phyloP scores from a whole-genome alignment of 2,329 filamentous ascomycete genomes.

The Fusarium stilboides region DNA sequence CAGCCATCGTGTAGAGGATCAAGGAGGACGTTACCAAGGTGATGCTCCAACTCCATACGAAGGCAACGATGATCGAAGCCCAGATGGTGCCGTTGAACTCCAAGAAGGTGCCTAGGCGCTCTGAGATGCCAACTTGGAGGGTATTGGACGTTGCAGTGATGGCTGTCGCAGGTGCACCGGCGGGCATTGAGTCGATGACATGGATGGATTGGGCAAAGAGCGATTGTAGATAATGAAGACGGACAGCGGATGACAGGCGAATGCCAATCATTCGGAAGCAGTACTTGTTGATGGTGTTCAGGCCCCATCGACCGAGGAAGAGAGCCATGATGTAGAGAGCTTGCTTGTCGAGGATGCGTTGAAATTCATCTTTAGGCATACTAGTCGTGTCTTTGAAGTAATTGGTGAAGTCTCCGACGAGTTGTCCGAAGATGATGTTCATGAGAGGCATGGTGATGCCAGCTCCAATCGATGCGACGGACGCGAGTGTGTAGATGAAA shows the following conservation, averaged over 20 bases:
- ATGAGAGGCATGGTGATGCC: conserved; percentile 56
- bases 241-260: conserved; percentile 65
- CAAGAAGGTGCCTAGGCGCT: conserved; percentile 63
- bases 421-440: conserved; percentile 56
- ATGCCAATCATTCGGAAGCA: conserved; percentile 65
- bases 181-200: conserved; percentile 64
- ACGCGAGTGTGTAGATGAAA: conserved; percentile 49
- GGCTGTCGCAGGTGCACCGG: conserved; percentile 66
- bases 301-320: conserved; percentile 44
- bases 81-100: conserved; percentile 61
- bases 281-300: conserved; percentile 47
- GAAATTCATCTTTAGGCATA: conserved; percentile 22
- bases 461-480: conserved; percentile 53
- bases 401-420: conserved; percentile 50
- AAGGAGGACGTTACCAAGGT: conserved; percentile 66
- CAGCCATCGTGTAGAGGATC: conserved; percentile 59
- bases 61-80: conserved; percentile 65
- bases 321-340: conserved; percentile 49
- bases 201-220: conserved; percentile 66
- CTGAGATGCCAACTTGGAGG: conserved; percentile 68
- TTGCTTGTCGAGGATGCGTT: conserved; percentile 33
- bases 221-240: conserved; percentile 65
- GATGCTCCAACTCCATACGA: conserved; percentile 67
- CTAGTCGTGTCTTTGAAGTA: conserved; percentile 46
- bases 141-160: conserved; percentile 69